phyloP scores from a whole-genome alignment of 2,329 filamentous ascomycete species.

The Cucurbitaria berberidis region DNA sequence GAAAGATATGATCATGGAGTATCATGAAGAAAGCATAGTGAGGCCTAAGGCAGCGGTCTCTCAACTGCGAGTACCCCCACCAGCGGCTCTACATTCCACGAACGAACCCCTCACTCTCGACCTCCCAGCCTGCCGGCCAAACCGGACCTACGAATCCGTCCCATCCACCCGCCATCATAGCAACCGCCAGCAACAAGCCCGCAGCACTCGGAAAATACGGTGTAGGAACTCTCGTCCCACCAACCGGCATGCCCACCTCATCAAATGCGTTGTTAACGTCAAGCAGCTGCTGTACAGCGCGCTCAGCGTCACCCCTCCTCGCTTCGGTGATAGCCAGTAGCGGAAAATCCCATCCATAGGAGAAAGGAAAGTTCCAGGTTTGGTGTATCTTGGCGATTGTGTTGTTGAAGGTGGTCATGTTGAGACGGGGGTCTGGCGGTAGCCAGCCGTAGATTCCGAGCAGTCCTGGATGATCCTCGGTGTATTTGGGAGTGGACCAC shows the following conservation, averaged over 20 bases:
- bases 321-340: slow-evolving; percentile 42
- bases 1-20: not conserved
- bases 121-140: slow-evolving; percentile 58
- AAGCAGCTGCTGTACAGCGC: slow-evolving; percentile 50
- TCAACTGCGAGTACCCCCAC: too few relatives aligned
- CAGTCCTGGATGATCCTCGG: slow-evolving; percentile 42
- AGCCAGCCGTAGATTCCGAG: slow-evolving; percentile 41
- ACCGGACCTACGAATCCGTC: slow-evolving; percentile 56
- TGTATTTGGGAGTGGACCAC: slow-evolving; percentile 36
- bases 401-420: slow-evolving; percentile 36
- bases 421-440: slow-evolving; percentile 36
- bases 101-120: slow-evolving; percentile 57
- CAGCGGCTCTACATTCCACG: slow-evolving; percentile 26
- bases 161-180: slow-evolving; percentile 65
- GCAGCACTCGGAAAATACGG: slow-evolving; percentile 63
- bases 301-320: slow-evolving; percentile 34
- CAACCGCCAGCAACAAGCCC: slow-evolving; percentile 59
- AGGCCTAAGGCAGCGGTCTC: too few relatives aligned
- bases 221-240: slow-evolving; percentile 60
- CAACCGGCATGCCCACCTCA: slow-evolving; percentile 62
- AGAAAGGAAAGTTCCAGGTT: slow-evolving; percentile 45
- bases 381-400: slow-evolving; percentile 39
- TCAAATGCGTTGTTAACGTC: slow-evolving; percentile 62
- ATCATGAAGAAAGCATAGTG: too few relatives aligned
- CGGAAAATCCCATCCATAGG: slow-evolving; percentile 47